A percentile compares a stretch with the other conserved stretches of the same genome.
Conservation (phyloP, 1,139 yeast genomes). For the Suzukiozyma palmioleophila region DNA sequence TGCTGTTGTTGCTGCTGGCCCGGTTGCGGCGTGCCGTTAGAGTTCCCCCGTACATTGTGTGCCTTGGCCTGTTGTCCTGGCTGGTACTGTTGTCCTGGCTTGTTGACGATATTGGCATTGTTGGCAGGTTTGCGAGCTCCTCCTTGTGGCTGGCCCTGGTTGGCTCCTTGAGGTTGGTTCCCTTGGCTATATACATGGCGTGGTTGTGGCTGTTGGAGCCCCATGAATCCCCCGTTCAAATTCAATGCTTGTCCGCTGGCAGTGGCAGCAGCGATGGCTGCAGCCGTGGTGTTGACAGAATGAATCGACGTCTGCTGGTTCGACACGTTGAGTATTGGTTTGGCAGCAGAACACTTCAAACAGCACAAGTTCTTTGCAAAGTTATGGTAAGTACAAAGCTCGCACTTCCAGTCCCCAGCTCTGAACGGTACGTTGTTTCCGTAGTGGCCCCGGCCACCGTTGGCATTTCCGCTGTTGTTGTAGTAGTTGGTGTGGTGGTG, state of each 20-base stretch:
- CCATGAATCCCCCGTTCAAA: constrained; percentile 23
- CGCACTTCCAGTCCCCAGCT: constrained; percentile 98
- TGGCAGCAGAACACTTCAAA: constrained; percentile 80
- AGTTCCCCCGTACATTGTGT: constrained; percentile 1
- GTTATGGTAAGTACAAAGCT: constrained; percentile 81
- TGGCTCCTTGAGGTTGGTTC: constrained; percentile 1
- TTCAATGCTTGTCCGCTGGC: constrained; percentile 48
- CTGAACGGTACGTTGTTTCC: constrained; percentile 67
- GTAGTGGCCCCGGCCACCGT: constrained; percentile 11
- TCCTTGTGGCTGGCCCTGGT: constrained; percentile 1
- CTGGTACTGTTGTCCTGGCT: constrained; percentile 15
- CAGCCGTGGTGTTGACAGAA: constrained; percentile 44
- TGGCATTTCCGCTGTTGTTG: constrained; percentile 9
- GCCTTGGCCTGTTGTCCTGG: constrained; percentile 9
- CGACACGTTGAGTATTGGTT: constrained; percentile 44
- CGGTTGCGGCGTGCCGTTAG: constrained; percentile 1
- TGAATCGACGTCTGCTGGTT: constrained; percentile 20
- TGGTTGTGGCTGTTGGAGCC: constrained; percentile 29
- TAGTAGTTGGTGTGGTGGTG: constrained; percentile 2
- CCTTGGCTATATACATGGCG: constrained; percentile 12
- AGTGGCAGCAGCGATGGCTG: constrained; percentile 52
- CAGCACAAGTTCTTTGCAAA: constrained; percentile 89
- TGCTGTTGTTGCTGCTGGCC: constrained; percentile 6
- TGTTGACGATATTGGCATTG: constrained; percentile 15
- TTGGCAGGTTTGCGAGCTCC: constrained; percentile 15